Conservation (phyloP, 208 protist genomes). For the Novymonas esmeraldas region DNA sequence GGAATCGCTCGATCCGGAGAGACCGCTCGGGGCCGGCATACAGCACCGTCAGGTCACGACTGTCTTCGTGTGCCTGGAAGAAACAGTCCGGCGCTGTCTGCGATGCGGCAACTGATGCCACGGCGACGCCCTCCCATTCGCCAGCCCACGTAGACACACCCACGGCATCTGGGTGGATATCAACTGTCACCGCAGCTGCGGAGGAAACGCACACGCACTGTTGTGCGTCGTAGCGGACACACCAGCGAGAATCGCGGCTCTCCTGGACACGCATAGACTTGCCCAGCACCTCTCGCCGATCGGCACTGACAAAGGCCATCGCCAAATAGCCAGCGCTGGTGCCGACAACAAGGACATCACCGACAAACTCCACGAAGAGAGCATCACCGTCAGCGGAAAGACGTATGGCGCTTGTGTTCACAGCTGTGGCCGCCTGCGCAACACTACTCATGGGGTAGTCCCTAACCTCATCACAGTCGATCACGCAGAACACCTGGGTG, state of each 20-base stretch:
- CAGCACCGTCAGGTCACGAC: slow-evolving; percentile 17
- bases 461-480: slow-evolving; percentile 26
- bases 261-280: slow-evolving; percentile 10
- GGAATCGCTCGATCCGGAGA: not conserved
- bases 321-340: slow-evolving; percentile 27
- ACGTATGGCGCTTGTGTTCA: not conserved
- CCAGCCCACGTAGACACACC: not conserved
- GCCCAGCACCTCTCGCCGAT: slow-evolving; percentile 2
- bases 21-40: not conserved
- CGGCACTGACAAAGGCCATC: slow-evolving; percentile 16
- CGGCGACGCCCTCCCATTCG: not conserved
- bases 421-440: not conserved
- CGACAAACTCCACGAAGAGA: slow-evolving; percentile 29
- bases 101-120: slow-evolving; percentile 4
- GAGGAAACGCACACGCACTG: slow-evolving; percentile 16
- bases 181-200: not conserved
- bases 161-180: not conserved
- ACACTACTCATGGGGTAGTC: slow-evolving; percentile 11
- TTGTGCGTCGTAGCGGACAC: not conserved
- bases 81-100: not conserved
- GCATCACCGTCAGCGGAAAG: slow-evolving; percentile 15
- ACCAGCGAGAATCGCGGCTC: slow-evolving; percentile 10
- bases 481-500: slow-evolving; percentile 34
- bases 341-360: slow-evolving; percentile 23
- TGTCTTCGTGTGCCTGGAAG: slow-evolving; percentile 14